These are phyloP conservation scores for Penicillium steckii DNA, from an alignment of 495 filamentous ascomycete genomes.

Conservation along the genomic window DNA sequence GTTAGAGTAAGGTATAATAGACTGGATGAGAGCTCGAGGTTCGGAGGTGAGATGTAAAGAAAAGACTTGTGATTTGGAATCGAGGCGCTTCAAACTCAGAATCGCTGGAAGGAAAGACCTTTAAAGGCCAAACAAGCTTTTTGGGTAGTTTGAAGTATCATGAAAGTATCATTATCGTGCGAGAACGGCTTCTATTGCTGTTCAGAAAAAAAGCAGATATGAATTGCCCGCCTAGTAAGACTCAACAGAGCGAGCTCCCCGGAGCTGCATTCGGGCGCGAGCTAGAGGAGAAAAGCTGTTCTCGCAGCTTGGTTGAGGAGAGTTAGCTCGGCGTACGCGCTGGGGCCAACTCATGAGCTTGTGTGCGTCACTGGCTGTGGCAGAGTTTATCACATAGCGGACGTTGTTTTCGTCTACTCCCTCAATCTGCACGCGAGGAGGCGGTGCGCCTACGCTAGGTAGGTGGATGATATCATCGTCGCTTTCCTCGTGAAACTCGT, in stretches of 20 bases:
- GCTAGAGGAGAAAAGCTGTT: slow-evolving; percentile 23
- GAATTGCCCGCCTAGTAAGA: slow-evolving; percentile 12
- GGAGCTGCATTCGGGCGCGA: slow-evolving; percentile 25
- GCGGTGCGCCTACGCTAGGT: slow-evolving; percentile 25
- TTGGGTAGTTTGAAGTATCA: slow-evolving; percentile 13
- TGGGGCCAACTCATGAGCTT: slow-evolving; percentile 38
- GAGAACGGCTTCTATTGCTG: not conserved
- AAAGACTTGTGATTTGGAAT: not conserved
- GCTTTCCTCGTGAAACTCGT: slow-evolving; percentile 20
- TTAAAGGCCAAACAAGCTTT: slow-evolving; percentile 11
- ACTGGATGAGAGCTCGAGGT: not conserved
- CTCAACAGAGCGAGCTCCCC: slow-evolving; percentile 25
- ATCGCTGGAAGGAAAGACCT: slow-evolving; percentile 12
- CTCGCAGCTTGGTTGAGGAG: slow-evolving; percentile 10
- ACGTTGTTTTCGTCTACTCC: slow-evolving; percentile 42
- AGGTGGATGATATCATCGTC: slow-evolving; percentile 43
- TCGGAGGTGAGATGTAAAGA: not conserved
- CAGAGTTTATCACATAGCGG: slow-evolving; percentile 31
- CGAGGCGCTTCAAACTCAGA: slow-evolving; percentile 6
- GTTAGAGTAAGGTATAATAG: not conserved
- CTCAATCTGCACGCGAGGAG: slow-evolving; percentile 35
- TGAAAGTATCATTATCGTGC: slow-evolving; percentile 26
- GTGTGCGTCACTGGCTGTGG: slow-evolving; percentile 27
- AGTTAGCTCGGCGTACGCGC: slow-evolving; percentile 11
- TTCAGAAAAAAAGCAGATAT: not conserved